Conservation (phyloP, 2,329 filamentous ascomycete genomes). For the Alternaria sp. region DNA sequence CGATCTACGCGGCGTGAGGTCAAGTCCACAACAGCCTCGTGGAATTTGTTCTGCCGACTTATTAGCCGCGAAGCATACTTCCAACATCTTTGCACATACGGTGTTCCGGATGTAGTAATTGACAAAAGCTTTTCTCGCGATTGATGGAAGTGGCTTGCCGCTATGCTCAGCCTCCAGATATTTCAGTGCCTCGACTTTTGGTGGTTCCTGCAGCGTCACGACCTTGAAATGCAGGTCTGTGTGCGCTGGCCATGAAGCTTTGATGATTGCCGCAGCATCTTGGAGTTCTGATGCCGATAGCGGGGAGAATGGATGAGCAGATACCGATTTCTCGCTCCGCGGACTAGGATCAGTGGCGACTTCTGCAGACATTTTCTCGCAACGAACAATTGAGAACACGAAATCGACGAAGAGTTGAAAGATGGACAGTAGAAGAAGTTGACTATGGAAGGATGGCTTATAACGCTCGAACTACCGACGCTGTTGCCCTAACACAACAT, state of each 20-base stretch:
- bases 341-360: constrained; percentile 29
- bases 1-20: constrained; percentile 58
- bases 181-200: constrained; percentile 64
- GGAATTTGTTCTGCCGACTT: constrained; percentile 62
- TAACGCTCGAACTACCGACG: background rate
- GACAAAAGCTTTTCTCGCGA: constrained; percentile 61
- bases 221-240: constrained; percentile 69
- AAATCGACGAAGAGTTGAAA: background rate
- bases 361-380: constrained; percentile 37
- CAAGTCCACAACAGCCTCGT: constrained; percentile 66
- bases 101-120: constrained; percentile 67
- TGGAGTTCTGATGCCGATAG: constrained; percentile 65
- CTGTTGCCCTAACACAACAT: constrained; percentile 9
- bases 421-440: background rate
- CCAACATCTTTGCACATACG: constrained; percentile 46
- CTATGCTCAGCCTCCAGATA: constrained; percentile 69
- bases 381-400: background rate
- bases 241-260: constrained; percentile 60
- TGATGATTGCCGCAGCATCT: constrained; percentile 58
- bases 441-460: background rate
- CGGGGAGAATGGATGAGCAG: constrained; percentile 65
- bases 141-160: constrained; percentile 58
- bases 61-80: background rate
- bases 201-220: constrained; percentile 70
- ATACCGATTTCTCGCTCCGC: constrained; percentile 27